These are phyloP conservation scores for Neurospora sp. DNA, from an alignment of 495 filamentous ascomycete genomes.

Conservation along the genomic window DNA sequence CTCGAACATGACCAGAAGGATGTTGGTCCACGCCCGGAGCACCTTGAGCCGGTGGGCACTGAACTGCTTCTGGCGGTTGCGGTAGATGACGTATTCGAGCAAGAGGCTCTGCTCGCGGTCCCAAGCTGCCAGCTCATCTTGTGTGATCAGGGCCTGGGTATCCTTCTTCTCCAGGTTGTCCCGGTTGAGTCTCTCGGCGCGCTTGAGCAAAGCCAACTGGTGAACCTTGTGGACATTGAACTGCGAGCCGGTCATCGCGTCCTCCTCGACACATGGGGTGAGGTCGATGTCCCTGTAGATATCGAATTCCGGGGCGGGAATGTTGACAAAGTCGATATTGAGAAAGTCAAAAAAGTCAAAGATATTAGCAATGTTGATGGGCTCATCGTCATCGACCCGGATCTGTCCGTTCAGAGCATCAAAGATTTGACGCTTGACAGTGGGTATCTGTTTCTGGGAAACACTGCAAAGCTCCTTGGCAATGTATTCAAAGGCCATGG, in stretches of 20 bases:
- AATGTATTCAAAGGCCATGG: conserved; percentile 70
- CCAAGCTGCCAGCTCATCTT: conserved; percentile 46
- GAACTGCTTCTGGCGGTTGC: conserved; percentile 56
- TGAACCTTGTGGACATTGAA: conserved; percentile 54
- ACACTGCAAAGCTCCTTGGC: conserved; percentile 75
- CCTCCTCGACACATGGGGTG: conserved; percentile 43
- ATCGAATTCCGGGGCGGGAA: conserved; percentile 37
- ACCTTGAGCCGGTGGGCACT: conserved; percentile 48
- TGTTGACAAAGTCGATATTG: conserved; percentile 49
- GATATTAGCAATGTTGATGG: conserved; percentile 56
- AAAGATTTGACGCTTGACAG: conserved; percentile 66
- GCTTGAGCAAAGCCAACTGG: conserved; percentile 50
- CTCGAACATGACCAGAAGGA: conserved; percentile 68
- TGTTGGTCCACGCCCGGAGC: conserved; percentile 69
- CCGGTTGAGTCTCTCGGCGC: conserved; percentile 31
- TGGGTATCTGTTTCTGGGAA: conserved; percentile 55
- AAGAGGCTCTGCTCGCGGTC: conserved; percentile 47
- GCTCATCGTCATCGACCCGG: conserved; percentile 47
- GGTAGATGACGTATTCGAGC: conserved; percentile 45
- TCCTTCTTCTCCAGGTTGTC: conserved; percentile 13
- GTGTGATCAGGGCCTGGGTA: conserved; percentile 37
- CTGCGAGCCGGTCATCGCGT: conserved; percentile 34
- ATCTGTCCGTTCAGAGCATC: conserved; percentile 71
- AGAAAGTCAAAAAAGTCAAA: conserved; percentile 94
- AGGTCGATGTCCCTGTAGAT: conserved; percentile 55